Evolutionary conservation across 352 stramenopile genomes (phyloP), one percentile per base, ranked within the genome.

Genomic region (Phytophthora hibernalis): DNA sequence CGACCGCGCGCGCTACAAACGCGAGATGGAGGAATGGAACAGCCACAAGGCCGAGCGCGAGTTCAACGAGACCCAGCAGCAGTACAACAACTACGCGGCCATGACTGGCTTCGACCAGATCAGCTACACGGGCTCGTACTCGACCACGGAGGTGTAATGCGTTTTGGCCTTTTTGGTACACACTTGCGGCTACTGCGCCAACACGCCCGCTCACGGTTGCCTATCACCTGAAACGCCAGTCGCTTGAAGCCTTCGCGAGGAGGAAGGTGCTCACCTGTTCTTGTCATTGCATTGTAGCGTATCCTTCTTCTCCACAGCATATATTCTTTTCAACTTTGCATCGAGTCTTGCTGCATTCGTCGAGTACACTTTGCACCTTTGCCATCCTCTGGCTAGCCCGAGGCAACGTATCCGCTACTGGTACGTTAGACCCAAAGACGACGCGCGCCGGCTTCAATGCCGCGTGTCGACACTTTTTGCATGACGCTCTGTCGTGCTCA

Each of bases 11-110:
- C 90, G 95, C 43, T 98, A 98, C 83, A 98, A 98, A 68, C 84
- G 84, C 51, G 92, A 97, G 61, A 98, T 98, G 80, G 88, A 96
- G 61, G 83, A 96, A 49, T 97, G 87, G 89, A 96, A 96, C 82
- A 90, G 79, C 67, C 79, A 75, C 61, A 93, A 93, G 80, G 79
- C 76, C 2, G 87, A 93, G 61, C 87, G 87, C 53, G 87, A 94
- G 60, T 93, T 90, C 54, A 86, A 84, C 49, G 87, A 93, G 76
- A 89, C 80, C 18, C 82, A 91, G 50, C 85, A 96, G 67, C 87
- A 94, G 66, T 94, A 89, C 66, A 85, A 63, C 54, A 92, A 82
- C 72, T 94, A 94, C 70, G 74, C 73, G 10, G 83, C 82, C 21
- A 94, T 92, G 73, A 90, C 83, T 31, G 85, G 83, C 61, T 94